Evolutionary conservation across 2,329 filamentous ascomycete species (phyloP), one percentile per base, ranked within the genome.

Genomic region (Coniochaeta prunicola): DNA sequence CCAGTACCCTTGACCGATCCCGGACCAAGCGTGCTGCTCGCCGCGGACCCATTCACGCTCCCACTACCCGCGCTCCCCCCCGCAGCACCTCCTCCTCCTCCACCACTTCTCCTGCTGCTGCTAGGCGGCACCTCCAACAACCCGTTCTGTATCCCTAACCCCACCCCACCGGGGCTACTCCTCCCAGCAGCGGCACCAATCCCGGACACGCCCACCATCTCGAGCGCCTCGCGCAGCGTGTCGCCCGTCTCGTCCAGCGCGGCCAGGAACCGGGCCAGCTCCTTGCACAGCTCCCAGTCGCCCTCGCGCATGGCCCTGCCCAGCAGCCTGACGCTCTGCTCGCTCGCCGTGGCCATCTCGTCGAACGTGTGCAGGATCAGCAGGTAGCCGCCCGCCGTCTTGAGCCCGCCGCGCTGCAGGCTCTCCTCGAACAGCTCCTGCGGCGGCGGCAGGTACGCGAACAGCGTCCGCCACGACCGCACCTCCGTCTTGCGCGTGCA

Each of bases 401-500:
- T 97, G 56, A 99, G 78, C 4, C 88, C 90, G 3, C 91, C 92
- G 59, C 90, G 85, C 64, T 89, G 86, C 10, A 99, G 77, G 4
- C 92, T 93, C 71, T 96, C 91, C 71, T 99, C 93, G 66, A 99
- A 99, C 0, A 99, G 81, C 65, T 94, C 90, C 67, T 92, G 88
- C 4, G 93, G 91, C 1, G 93, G 91, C 0, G 94, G 94, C 1
- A 99, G 80, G 67, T 97, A 92, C 4, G 87, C 86, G 71, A 99
- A 99, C 1, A 99, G 80, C 0, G 94, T 97, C 60, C 89, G 87
- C 94, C 94, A 99, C 59, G 91, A 96, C 40, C 93, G 86, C 8
- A 96, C 86, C 70, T 99, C 94, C 0, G 94, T 99, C 74, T 99
- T 99, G 58, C 94, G 88, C 1, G 94, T 97, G 74, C 94, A 99